Evolutionary conservation across 2,329 filamentous ascomycete genomes (phyloP).

Genomic region (Hirsutella rhossiliensis): DNA sequence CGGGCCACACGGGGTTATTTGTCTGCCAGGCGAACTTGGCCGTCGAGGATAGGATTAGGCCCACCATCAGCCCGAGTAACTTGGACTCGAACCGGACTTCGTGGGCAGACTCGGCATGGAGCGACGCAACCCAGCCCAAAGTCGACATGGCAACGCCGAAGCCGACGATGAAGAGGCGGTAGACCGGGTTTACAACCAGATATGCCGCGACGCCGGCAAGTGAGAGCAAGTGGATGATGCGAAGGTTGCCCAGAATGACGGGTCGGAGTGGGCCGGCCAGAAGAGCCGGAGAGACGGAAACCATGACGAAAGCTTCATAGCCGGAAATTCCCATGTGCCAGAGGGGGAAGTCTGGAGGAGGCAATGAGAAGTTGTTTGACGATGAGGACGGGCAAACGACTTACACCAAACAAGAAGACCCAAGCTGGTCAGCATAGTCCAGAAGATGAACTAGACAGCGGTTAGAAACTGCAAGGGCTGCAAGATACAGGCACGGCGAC

Average conservation of each 20-base stretch:
- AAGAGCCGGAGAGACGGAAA: slow-evolving; percentile 67
- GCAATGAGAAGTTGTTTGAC: slow-evolving; percentile 6
- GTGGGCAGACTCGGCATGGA: slow-evolving; percentile 66
- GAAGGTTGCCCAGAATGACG: slow-evolving; percentile 55
- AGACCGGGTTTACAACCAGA: slow-evolving; percentile 56
- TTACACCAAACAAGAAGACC: slow-evolving; percentile 88
- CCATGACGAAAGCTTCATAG: slow-evolving; percentile 83
- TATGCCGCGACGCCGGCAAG: slow-evolving; percentile 72
- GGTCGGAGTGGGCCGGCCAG: slow-evolving; percentile 61
- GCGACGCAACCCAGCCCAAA: slow-evolving; percentile 72
- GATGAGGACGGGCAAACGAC: slow-evolving; percentile 20
- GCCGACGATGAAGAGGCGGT: slow-evolving; percentile 68
- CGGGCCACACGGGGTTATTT: slow-evolving; percentile 95
- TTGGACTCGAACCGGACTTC: slow-evolving; percentile 67
- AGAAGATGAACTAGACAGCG: slow-evolving; percentile 67
- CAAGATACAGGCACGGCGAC: background rate
- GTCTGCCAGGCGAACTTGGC: slow-evolving; percentile 89
- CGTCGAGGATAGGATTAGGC: slow-evolving; percentile 73
- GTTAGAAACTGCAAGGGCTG: slow-evolving; percentile 9
- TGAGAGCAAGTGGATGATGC: slow-evolving; percentile 62
- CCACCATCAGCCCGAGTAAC: slow-evolving; percentile 68
- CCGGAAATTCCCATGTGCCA: slow-evolving; percentile 99
- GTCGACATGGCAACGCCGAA: slow-evolving; percentile 73
- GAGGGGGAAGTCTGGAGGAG: slow-evolving; percentile 66
- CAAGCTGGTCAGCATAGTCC: slow-evolving; percentile 85